phyloP scores from a whole-genome alignment of 768 basidiomycete species.

The Boletus reticuloceps region DNA sequence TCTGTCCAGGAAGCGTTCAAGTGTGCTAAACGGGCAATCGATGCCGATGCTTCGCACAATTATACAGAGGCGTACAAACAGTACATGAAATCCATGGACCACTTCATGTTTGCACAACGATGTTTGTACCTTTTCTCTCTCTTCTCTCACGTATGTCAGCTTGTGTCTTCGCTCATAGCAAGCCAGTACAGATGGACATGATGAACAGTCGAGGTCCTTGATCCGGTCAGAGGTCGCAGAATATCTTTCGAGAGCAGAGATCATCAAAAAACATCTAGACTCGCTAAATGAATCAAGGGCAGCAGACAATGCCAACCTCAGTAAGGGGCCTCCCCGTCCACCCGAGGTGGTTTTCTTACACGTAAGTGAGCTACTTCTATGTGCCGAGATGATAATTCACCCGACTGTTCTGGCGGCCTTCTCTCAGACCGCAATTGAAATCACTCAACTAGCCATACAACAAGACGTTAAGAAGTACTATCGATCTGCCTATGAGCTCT shows the following conservation, averaged over 20 bases:
- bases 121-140: conserved; percentile 45
- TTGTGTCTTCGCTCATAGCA: conserved; percentile 3
- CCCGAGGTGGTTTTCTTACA: conserved; percentile 17
- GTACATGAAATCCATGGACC: conserved; percentile 92
- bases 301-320: not conserved
- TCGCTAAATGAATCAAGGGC: not conserved
- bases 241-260: conserved; percentile 88
- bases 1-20: conserved; percentile 67
- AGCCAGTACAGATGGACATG: conserved; percentile 61
- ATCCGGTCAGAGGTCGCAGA: conserved; percentile 85
- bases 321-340: conserved; percentile 6
- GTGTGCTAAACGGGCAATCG: conserved; percentile 85
- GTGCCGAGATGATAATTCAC: too few relatives aligned
- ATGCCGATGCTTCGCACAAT: conserved; percentile 84
- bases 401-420: not conserved
- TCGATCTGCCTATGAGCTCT: conserved; percentile 85
- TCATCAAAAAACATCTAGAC: conserved; percentile 75
- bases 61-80: conserved; percentile 92
- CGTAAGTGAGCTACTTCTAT: not conserved
- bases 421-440: conserved; percentile 70
- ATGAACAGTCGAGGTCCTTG: conserved; percentile 80
- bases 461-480: conserved; percentile 90
- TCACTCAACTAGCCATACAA: conserved; percentile 86
- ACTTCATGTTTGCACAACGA: conserved; percentile 95
- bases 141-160: not conserved